Evolutionary conservation across 2,329 filamentous ascomycete species (phyloP), one percentile per base, ranked within the genome.

Genomic region (Aspergillus sp.): DNA sequence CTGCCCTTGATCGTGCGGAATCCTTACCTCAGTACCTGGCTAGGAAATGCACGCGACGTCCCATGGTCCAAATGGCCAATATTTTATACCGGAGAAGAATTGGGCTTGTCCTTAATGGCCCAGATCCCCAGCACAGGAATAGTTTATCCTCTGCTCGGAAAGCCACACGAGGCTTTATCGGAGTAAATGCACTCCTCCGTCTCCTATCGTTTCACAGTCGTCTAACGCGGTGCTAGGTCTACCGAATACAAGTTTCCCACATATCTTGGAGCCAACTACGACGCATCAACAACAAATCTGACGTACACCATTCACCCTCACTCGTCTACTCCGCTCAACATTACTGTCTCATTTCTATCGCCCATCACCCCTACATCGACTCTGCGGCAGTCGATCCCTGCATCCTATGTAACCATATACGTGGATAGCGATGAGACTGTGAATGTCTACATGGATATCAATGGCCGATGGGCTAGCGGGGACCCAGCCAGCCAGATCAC

Each of bases 31-130:
- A 92, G 87, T 72, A 85, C 87, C n/a, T 92, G 90, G 89, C 80
- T 91, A 47, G 69, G 85, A 76, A 83, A 80, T 92, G 91, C 91
- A 46, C 84, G 92, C 67, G 85, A 89, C 59, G 83, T 84, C 50
- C 92, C 92, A 2, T 96, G 92, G 92, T 84, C 87, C 57, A 85
- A 87, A 77, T 96, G 92, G 92, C 92, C 92, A 25, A 94, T 94
- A 75, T 93, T 93, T 75, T 93, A 89, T 83, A 91, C 89, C 7
- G 90, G 91, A 38, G 82, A 87, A 70, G 83, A 89, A 79, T 76
- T 90, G 59, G 88, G 88, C 48, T 84, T 91, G 65, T 84, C 85
- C 7, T 77, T 91, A 54, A 80, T 91, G 62, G 88, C 87, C 45
- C 83, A 85, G 25, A 79, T 89, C 13, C 85, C 87, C 2, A 82